Percentiles rank a stretch among this genome's conserved stretches.
Evolutionary conservation across 331 rosid genomes (phyloP).

Genomic region (Quercus lobata): DNA sequence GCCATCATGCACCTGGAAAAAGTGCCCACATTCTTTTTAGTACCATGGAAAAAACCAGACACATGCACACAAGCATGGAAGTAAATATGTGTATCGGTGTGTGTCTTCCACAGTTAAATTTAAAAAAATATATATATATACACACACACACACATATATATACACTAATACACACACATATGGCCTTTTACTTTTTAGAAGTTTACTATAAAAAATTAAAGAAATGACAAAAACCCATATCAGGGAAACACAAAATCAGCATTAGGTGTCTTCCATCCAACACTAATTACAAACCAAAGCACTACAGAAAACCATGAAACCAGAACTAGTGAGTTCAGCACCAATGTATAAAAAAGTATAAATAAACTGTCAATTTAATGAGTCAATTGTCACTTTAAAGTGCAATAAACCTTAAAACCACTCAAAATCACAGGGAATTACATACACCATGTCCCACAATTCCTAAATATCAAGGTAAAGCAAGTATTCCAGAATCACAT

Average conservation of each 20-base stretch:
- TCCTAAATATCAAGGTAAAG: constrained; percentile 10
- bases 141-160: too few relatives aligned
- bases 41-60: constrained; percentile 3
- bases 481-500: constrained; percentile 1
- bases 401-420: not conserved
- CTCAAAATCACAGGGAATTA: constrained; percentile 1
- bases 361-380: constrained; percentile 2
- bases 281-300: not conserved
- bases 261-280: not conserved
- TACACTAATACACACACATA: too few relatives aligned
- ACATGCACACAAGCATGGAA: constrained; percentile 3
- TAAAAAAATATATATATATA: too few relatives aligned
- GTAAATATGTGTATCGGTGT: not conserved
- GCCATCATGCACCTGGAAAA: constrained; percentile 73
- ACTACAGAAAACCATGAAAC: not conserved
- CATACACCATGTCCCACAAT: not conserved
- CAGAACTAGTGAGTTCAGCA: not conserved
- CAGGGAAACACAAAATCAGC: not conserved
- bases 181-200: too few relatives aligned
- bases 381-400: not conserved
- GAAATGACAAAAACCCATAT: constrained; percentile 1
- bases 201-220: too few relatives aligned
- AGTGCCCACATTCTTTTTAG: not conserved
- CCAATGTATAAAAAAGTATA: not conserved
- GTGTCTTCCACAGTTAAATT: too few relatives aligned